These are phyloP conservation scores for Anthracocystis walkeri DNA, from an alignment of 1,284 basidiomycete genomes.

Conservation along the genomic window DNA sequence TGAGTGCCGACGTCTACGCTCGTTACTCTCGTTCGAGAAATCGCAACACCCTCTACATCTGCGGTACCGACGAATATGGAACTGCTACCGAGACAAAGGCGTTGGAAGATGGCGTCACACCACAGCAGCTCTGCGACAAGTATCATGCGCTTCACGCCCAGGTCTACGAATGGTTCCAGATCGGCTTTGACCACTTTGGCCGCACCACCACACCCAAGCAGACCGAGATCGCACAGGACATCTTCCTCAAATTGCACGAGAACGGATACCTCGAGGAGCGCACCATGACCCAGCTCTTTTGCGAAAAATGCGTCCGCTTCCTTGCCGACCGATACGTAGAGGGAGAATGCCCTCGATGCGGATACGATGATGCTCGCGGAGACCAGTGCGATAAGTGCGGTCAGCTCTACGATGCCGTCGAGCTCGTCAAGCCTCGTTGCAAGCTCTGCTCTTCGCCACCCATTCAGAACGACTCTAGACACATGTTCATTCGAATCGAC, in stretches of 20 bases:
- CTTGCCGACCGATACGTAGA: constrained; percentile 69
- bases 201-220: constrained; percentile 91
- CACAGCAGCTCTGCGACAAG: constrained; percentile 90
- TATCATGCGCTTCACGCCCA: constrained; percentile 89
- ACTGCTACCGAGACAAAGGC: constrained; percentile 99
- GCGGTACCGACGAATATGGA: constrained; percentile 98
- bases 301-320: constrained; percentile 63
- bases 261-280: constrained; percentile 68
- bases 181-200: constrained; percentile 95
- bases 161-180: constrained; percentile 94
- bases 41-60: constrained; percentile 78
- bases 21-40: constrained; percentile 77
- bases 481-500: constrained; percentile 93
- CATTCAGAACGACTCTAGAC: constrained; percentile 76
- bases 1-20: constrained; percentile 96
- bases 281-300: constrained; percentile 67
- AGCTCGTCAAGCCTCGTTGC: constrained; percentile 95
- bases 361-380: constrained; percentile 83
- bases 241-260: constrained; percentile 67
- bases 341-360: constrained; percentile 67
- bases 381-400: constrained; percentile 98
- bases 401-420: constrained; percentile 87
- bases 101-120: constrained; percentile 89
- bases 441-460: constrained; percentile 85
- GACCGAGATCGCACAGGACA: constrained; percentile 75